phyloP scores from a whole-genome alignment of 306 rosid species.

The Cajanus cajan region DNA sequence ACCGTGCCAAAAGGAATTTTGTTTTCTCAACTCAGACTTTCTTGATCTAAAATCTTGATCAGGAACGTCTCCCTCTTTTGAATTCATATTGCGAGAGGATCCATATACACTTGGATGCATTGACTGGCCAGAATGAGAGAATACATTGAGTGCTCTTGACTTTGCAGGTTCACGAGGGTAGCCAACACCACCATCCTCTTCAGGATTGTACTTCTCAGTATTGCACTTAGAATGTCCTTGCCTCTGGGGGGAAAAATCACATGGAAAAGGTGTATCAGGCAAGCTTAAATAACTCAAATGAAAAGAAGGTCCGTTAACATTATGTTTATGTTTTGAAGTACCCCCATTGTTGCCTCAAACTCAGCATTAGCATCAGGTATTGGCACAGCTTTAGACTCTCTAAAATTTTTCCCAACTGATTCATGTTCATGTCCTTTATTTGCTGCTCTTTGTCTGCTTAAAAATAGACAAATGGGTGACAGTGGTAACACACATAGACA shows the following conservation, averaged over 20 bases:
- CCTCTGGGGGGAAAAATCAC: conserved; percentile 25
- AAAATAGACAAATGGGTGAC: conserved; percentile 26
- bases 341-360: conserved; percentile 53
- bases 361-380: conserved; percentile 54
- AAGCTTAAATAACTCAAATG: conserved; percentile 5
- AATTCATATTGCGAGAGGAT: conserved; percentile 47
- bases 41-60: conserved; percentile 25
- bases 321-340: conserved; percentile 20
- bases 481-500: neutral
- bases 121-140: conserved; percentile 56
- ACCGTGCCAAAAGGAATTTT: conserved; percentile 39
- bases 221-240: conserved; percentile 38
- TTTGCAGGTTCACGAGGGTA: conserved; percentile 52
- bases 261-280: conserved; percentile 13
- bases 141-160: conserved; percentile 27
- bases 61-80: conserved; percentile 37
- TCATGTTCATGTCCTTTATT: conserved; percentile 46
- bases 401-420: conserved; percentile 32
- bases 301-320: conserved; percentile 10
- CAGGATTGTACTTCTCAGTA: conserved; percentile 52
- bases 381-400: conserved; percentile 52
- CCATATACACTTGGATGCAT: conserved; percentile 47
- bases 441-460: conserved; percentile 49
- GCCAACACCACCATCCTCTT: conserved; percentile 54
- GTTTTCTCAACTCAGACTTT: conserved; percentile 50